A percentile compares a stretch with the other conserved stretches of the same genome.
Evolutionary conservation across 2,329 filamentous ascomycete species (phyloP).

Genomic region (Delphinella strobiligena): DNA sequence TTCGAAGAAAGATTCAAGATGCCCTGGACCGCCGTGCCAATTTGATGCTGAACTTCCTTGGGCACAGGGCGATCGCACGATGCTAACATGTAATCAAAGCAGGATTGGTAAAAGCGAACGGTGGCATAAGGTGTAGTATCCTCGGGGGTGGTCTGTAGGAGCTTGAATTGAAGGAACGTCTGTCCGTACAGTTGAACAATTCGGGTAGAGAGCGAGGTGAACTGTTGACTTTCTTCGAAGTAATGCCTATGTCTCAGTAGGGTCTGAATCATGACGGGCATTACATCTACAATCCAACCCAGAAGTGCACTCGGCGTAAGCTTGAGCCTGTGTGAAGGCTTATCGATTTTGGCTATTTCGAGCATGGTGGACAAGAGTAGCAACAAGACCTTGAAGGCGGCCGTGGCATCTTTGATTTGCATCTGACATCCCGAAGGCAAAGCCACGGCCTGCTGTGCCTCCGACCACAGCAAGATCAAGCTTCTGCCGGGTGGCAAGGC

Average conservation of each 20-base stretch:
- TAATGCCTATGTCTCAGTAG: not conserved
- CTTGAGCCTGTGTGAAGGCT: not conserved
- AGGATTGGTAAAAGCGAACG: not conserved
- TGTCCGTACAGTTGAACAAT: not conserved
- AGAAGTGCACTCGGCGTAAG: not conserved
- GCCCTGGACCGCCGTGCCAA: not conserved
- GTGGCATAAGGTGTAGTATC: not conserved
- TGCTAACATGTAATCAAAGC: not conserved
- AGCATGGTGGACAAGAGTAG: constrained; percentile 1
- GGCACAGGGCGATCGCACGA: not conserved
- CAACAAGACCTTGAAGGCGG: constrained; percentile 1
- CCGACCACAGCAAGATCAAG: constrained; percentile 27
- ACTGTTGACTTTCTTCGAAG: not conserved
- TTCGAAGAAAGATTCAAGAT: not conserved
- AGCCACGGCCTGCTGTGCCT: constrained; percentile 27
- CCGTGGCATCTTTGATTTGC: not conserved
- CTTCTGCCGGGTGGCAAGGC: constrained; percentile 22
- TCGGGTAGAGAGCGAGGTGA: not conserved
- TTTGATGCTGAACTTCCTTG: constrained; percentile 1
- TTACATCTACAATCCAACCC: not conserved
- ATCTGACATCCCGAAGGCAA: constrained; percentile 28
- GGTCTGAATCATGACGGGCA: not conserved
- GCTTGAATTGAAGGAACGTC: not conserved
- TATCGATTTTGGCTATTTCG: not conserved
- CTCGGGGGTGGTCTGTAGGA: not conserved